A percentile compares a stretch with the other conserved stretches of the same genome.
phyloP scores from a whole-genome alignment of 176 grass and related monocot species.

The Ensete ventricosum region DNA sequence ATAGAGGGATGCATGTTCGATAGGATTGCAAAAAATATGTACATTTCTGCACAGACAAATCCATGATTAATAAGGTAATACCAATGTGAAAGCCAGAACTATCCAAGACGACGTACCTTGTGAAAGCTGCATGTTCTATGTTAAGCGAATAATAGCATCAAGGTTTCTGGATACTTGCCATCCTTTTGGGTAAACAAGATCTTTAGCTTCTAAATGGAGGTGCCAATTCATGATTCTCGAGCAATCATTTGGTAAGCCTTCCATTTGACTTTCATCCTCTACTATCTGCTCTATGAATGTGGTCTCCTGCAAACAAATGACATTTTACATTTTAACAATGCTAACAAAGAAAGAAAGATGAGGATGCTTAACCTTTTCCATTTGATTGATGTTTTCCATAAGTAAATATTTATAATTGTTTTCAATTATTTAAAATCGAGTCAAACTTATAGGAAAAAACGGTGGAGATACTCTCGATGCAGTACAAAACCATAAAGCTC shows the following conservation, averaged over 20 bases:
- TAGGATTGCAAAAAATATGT: neutral
- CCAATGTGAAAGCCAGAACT: neutral
- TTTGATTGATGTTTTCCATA: too few relatives aligned
- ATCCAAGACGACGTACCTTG: neutral
- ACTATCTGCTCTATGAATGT: constrained; percentile 79
- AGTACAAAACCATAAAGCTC: neutral
- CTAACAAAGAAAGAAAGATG: too few relatives aligned
- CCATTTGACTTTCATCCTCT: constrained; percentile 97
- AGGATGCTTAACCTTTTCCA: too few relatives aligned
- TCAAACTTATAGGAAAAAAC: neutral
- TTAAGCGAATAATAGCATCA: constrained; percentile 66
- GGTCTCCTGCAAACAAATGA: constrained; percentile 64
- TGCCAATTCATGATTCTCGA: constrained; percentile 95
- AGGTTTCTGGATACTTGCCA: constrained; percentile 63
- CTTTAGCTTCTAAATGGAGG: constrained; percentile 67
- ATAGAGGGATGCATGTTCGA: neutral
- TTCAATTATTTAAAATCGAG: neutral
- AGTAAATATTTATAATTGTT: neutral
- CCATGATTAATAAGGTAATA: neutral
- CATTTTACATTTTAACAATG: constrained; percentile 11
- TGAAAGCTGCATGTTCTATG: constrained; percentile 29
- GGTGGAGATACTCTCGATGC: neutral
- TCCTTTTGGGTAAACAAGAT: constrained; percentile 74
- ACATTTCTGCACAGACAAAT: neutral
- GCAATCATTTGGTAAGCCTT: constrained; percentile 78